Base-by-base conservation (phyloP, 2,329 filamentous ascomycete species). In the Neonectria magnoliae region DNA sequence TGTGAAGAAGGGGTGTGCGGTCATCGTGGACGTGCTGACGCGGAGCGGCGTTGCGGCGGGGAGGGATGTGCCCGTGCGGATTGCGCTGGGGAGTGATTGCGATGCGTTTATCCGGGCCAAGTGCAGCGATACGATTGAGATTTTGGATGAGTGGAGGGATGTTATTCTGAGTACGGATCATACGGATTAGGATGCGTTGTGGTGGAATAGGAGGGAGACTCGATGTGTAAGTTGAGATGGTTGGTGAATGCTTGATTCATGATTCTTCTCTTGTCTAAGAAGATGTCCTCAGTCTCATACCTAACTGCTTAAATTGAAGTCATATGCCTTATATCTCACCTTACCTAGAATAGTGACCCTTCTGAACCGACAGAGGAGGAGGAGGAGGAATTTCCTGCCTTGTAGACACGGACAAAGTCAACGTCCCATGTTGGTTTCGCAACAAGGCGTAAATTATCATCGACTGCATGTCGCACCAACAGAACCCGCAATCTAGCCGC, bases 1-100 rank as follows among this genome's bases (percentile, higher is more conserved):
- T 70, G 81, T 86, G 3, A 76, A 75, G 18, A 88, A 88, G 78
- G 88, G 84, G 0, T 77, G 79, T 8, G 80, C 76, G 60, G 80
- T 86, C 1, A 78, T 88, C 29, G 80, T 89, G 5, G 87, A 90
- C 67, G 78, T 87, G 14, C 68, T 90, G 68, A 88, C 84, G 8
- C 78, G 78, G 47, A 81, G 77, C 2, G 87, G 87, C 0, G 77
- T 78, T 25, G 85, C 79, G 0, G 58, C 72, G 64, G 86, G 84
- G 0, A 84, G 75, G 67, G 79, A 83, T 20, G 76, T 90, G 2
- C 88, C 87, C 0, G 68, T 84, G 14, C 77, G 88, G 29, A 69
- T 91, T 53, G 77, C 82, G n/a, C 74, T 91, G 44, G 89, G 88
- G 0, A 80, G 76, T 8, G 88, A 90, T 73, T 77, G 77, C 7